Evolutionary conservation across 2,329 filamentous ascomycete genomes (phyloP).

Genomic region (Ceratocystis diversiconidia): DNA sequence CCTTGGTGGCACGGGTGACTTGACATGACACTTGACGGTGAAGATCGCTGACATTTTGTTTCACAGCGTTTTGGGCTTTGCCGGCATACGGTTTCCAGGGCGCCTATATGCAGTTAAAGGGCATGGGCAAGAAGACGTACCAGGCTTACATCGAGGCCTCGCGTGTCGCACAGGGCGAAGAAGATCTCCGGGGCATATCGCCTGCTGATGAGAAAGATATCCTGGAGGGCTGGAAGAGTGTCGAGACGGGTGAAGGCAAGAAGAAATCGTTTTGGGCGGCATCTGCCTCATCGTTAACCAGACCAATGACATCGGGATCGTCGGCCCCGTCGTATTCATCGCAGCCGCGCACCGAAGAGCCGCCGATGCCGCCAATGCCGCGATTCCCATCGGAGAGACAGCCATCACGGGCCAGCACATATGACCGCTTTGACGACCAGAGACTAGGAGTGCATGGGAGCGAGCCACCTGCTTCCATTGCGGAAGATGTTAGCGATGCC

Average conservation of each 20-base stretch:
- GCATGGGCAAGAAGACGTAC: conserved; percentile 53
- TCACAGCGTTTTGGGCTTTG: conserved; percentile 17
- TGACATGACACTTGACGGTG: neutral
- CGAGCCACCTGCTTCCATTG: neutral
- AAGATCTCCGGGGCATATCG: conserved; percentile 43
- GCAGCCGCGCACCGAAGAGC: neutral
- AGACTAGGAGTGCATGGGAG: neutral
- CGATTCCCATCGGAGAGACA: neutral
- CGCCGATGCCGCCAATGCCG: neutral
- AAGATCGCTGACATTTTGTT: conserved; percentile 1
- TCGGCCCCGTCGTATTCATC: neutral
- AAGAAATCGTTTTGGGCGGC: neutral
- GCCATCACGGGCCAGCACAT: neutral
- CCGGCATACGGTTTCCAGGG: conserved; percentile 76
- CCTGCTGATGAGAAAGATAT: conserved; percentile 49
- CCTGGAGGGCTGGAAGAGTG: conserved; percentile 47
- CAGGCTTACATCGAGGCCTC: conserved; percentile 69
- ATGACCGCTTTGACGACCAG: neutral
- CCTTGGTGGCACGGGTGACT: neutral
- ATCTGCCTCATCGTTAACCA: neutral
- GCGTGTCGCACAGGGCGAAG: conserved; percentile 58
- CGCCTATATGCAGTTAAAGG: conserved; percentile 62
- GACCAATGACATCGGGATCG: neutral
- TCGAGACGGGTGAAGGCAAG: conserved; percentile 34
- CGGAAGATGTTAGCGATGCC: neutral